Conservation (phyloP, 169 alveolate genomes). For the Babesia sp. region DNA sequence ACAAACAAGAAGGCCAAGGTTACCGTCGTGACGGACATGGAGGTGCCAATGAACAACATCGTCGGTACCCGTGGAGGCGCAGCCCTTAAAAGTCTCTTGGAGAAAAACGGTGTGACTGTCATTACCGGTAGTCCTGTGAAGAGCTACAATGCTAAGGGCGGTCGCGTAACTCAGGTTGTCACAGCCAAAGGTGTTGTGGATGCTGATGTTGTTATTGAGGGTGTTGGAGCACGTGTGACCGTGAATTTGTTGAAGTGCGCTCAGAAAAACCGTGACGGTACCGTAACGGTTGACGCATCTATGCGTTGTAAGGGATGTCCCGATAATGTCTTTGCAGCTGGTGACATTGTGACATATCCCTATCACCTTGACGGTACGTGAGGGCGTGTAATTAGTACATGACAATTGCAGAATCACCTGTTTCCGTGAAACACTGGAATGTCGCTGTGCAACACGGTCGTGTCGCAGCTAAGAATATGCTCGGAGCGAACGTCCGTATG, state of each 20-base stretch:
- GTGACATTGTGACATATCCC: slow-evolving; percentile 76
- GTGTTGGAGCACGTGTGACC: slow-evolving; percentile 74
- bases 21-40: slow-evolving; percentile 69
- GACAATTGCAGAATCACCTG: neutral
- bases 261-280: slow-evolving; percentile 57
- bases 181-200: slow-evolving; percentile 62
- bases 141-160: slow-evolving; percentile 37
- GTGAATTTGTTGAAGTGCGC: slow-evolving; percentile 64
- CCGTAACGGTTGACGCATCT: slow-evolving; percentile 64
- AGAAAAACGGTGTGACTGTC: slow-evolving; percentile 65
- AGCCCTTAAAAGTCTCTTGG: slow-evolving; percentile 59
- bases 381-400: too few species aligned
- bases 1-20: slow-evolving; percentile 68
- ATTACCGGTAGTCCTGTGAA: slow-evolving; percentile 52
- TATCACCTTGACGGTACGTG: slow-evolving; percentile 67
- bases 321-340: slow-evolving; percentile 75
- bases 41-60: slow-evolving; percentile 58
- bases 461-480: slow-evolving; percentile 78
- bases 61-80: slow-evolving; percentile 71
- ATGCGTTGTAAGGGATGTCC: slow-evolving; percentile 68
- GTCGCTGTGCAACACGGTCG: slow-evolving; percentile 82
- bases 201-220: slow-evolving; percentile 79
- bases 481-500: slow-evolving; percentile 54
- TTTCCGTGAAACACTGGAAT: slow-evolving; percentile 78
- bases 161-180: slow-evolving; percentile 67